phyloP scores from a whole-genome alignment of 768 basidiomycete species.

The Hericium erinaceus region DNA sequence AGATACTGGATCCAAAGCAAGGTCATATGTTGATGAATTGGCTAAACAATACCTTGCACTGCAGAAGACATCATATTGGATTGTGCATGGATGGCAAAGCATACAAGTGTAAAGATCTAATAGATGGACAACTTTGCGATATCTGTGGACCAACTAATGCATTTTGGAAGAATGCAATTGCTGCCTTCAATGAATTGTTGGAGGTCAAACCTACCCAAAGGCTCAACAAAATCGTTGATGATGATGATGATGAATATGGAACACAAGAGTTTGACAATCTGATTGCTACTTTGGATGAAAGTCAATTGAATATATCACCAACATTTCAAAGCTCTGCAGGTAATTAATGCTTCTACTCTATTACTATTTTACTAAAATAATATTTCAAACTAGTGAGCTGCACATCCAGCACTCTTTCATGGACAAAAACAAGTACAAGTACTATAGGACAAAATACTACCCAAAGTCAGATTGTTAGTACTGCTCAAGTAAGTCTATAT shows the following conservation, averaged over 20 bases:
- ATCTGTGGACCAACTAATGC: not conserved
- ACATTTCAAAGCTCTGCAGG: not conserved
- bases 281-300: not conserved
- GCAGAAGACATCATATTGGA: not conserved
- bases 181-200: not conserved
- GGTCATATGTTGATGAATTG: not conserved
- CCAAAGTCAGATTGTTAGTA: too few species aligned
- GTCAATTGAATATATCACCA: not conserved
- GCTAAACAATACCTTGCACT: not conserved
- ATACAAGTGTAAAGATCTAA: not conserved
- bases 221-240: not conserved
- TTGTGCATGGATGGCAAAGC: not conserved
- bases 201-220: not conserved
- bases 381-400: too few species aligned
- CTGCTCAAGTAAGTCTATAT: too few species aligned
- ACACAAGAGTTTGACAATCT: not conserved
- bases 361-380: not conserved
- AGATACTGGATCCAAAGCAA: not conserved
- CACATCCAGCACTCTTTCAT: too few species aligned
- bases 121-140: not conserved
- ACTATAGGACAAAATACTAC: too few species aligned
- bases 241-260: not conserved
- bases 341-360: not conserved
- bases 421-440: too few species aligned
- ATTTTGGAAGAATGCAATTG: not conserved